Evolutionary conservation across 495 filamentous ascomycete genomes (phyloP).

Genomic region (Penicillium diatomitis): DNA sequence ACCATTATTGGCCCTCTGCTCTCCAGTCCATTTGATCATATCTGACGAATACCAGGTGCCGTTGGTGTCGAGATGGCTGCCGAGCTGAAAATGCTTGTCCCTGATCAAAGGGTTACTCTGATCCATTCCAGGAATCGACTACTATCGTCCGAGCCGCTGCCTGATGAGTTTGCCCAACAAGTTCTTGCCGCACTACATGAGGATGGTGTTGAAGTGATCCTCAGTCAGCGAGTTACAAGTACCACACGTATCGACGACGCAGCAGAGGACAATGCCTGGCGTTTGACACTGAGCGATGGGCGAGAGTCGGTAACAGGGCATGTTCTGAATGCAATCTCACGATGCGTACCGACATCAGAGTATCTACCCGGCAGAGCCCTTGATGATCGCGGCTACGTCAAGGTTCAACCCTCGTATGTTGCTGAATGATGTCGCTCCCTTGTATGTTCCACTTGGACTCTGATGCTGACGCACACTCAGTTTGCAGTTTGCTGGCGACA

Average conservation of each 20-base stretch:
- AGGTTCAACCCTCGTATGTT: conserved; percentile 35
- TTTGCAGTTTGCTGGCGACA: conserved; percentile 32
- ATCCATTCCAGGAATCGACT: conserved; percentile 57
- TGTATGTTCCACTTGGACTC: background rate
- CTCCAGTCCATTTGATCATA: background rate
- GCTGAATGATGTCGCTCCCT: background rate
- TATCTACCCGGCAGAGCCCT: conserved; percentile 43
- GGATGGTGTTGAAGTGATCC: conserved; percentile 46
- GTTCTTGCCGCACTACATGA: conserved; percentile 42
- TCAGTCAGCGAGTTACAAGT: conserved; percentile 39
- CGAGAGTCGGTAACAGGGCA: conserved; percentile 41
- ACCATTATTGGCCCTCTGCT: background rate
- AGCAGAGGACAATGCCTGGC: conserved; percentile 36
- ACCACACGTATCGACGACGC: conserved; percentile 20
- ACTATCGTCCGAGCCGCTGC: conserved; percentile 57
- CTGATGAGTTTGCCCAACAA: conserved; percentile 52
- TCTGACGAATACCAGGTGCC: conserved; percentile 33
- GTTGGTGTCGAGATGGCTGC: conserved; percentile 66
- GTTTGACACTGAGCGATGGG: conserved; percentile 47
- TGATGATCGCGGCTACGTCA: conserved; percentile 47
- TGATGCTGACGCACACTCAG: conserved; percentile 12
- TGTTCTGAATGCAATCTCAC: conserved; percentile 53
- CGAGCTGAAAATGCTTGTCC: conserved; percentile 53
- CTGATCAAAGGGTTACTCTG: conserved; percentile 48
- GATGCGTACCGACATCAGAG: conserved; percentile 41